A percentile compares a stretch with the other conserved stretches of the same genome.
Evolutionary conservation across 2,329 filamentous ascomycete species (phyloP).

Genomic region (Orbilia ellipsospora): DNA sequence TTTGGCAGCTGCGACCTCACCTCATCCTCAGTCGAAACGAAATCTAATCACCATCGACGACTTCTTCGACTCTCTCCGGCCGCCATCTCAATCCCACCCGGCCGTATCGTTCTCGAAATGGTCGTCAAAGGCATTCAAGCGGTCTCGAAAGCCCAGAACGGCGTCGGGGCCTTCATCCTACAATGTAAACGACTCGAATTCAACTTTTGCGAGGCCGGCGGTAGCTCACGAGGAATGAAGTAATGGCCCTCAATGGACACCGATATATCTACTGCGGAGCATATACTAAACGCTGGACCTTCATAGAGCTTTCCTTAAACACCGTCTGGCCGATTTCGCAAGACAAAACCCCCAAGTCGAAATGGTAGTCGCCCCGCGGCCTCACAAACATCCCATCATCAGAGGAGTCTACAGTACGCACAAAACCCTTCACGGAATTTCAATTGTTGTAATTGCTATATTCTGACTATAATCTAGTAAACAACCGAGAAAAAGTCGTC

Average conservation of each 20-base stretch:
- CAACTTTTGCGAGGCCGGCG: constrained; percentile 96
- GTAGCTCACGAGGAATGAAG: constrained; percentile 96
- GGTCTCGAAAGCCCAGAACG: constrained; percentile 74
- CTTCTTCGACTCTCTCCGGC: neutral
- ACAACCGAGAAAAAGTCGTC: constrained; percentile 83
- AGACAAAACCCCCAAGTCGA: constrained; percentile 85
- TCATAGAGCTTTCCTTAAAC: constrained; percentile 80
- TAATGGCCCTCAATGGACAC: constrained; percentile 62
- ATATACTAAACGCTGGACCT: constrained; percentile 11
- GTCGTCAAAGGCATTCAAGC: constrained; percentile 56
- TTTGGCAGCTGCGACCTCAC: constrained; percentile 33
- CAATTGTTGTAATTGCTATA: no score
- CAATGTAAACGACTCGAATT: constrained; percentile 97
- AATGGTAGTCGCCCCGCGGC: constrained; percentile 88
- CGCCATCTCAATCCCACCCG: constrained; percentile 15
- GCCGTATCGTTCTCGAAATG: constrained; percentile 23
- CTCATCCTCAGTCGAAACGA: constrained; percentile 10
- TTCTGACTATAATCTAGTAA: constrained; percentile 66
- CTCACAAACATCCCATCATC: constrained; percentile 88
- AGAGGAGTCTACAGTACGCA: constrained; percentile 78
- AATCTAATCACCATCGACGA: constrained; percentile 5
- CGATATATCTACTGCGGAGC: neutral
- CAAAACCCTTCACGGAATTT: neutral
- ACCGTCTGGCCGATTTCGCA: constrained; percentile 80
- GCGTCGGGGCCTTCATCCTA: constrained; percentile 93